Base-by-base conservation (phyloP, 2,329 filamentous ascomycete species). In the Colletotrichum gigasporum region DNA sequence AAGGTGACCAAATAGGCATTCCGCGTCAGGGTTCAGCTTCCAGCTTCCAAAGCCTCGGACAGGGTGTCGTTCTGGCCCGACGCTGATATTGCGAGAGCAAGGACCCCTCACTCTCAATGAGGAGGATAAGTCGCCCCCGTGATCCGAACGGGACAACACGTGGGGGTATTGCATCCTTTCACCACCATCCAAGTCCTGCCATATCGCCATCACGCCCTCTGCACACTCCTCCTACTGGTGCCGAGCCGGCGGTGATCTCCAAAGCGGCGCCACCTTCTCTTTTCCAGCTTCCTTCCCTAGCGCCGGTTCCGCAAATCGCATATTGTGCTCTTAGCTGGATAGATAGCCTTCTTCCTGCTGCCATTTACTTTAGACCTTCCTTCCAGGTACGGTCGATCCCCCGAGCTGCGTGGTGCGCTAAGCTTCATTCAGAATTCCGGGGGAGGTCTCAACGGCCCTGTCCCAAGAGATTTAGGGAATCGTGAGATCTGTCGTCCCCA, bases 401-500 rank as follows among this genome's bases (percentile, higher is more conserved):
- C 32, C 44, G 37, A 54, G 20, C 20, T 55, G 61, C 32, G 39
- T 41, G 16, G 7, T 24, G 48, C 44, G 44, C 58, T 63, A 65
- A 18, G 37, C 63, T 65, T 45, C 20, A 48, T 58, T 65, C 16
- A 32, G 58, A 20, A 45, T 34, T 47, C 63, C 45, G 63, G 63
- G 57, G 63, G 44, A 63, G n/a, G 20, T 28, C 34, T 41, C 45
- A 48, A 51, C 16, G 57, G 61, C 57, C 42, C 58, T 65, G 45
- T 63, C 20, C 63, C 50, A 45, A 47, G 41, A 44, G 41, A 44
- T 39, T 58, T 63, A 42, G 63, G 58, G 63, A 63, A 56, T 44
- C 24, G 42, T 44, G 22, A 51, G 62, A 65, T 65, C 50, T 62
- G 44, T 59, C 24, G 32, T 61, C 50, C 28, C 57, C 50, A 44